Percentiles rank a stretch among this genome's conserved stretches.
Evolutionary conservation across 2,329 filamentous ascomycete genomes (phyloP).

Genomic region (Fusarium globosum): DNA sequence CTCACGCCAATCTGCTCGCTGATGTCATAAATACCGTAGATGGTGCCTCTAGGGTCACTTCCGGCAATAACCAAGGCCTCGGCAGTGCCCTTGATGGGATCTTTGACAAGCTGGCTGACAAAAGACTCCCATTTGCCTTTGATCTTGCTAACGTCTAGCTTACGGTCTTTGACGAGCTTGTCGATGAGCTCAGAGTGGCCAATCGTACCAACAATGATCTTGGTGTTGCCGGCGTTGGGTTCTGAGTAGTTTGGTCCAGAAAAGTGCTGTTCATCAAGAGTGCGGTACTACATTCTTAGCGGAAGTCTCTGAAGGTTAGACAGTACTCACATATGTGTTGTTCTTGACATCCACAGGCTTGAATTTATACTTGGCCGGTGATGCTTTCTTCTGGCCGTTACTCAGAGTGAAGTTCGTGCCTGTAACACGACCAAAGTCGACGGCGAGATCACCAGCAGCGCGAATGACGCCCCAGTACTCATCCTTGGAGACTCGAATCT

Average conservation of each 20-base stretch:
- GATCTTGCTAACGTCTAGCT: conserved; percentile 61
- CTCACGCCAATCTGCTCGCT: conserved; percentile 69
- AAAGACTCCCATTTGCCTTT: conserved; percentile 78
- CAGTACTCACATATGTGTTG: conserved; percentile 57
- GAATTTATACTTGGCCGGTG: conserved; percentile 56
- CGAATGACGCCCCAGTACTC: conserved; percentile 77
- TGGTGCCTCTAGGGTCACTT: conserved; percentile 68
- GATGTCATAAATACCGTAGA: conserved; percentile 69
- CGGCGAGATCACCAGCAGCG: conserved; percentile 73
- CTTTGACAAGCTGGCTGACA: conserved; percentile 63
- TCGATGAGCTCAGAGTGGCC: conserved; percentile 71
- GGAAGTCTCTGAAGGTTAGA: fast-evolving
- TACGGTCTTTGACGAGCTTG: background rate
- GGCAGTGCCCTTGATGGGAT: conserved; percentile 55
- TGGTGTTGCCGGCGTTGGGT: conserved; percentile 57
- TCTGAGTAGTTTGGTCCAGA: conserved; percentile 57
- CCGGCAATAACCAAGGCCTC: conserved; percentile 66
- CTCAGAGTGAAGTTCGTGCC: conserved; percentile 71
- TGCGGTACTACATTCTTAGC: conserved; percentile 27
- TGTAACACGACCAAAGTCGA: conserved; percentile 77
- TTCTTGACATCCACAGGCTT: conserved; percentile 58
- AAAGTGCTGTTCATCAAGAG: conserved; percentile 35
- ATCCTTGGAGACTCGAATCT: conserved; percentile 66
- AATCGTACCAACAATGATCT: conserved; percentile 76
- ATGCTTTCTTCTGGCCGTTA: conserved; percentile 55